phyloP scores from a whole-genome alignment of 352 stramenopile species.

The Blastocystis sp. region DNA sequence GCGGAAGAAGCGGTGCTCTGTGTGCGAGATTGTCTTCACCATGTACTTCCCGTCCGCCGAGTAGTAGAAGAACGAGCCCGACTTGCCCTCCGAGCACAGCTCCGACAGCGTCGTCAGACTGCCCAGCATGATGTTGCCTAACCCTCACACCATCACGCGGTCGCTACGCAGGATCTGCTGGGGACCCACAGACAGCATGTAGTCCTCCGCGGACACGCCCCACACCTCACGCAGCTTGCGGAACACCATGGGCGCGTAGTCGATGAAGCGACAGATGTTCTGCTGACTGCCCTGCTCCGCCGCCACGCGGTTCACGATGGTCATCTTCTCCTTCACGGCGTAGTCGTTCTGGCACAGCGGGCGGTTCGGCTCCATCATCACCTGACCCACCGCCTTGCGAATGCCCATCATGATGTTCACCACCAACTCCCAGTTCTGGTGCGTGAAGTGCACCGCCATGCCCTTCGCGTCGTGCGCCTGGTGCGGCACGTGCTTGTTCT shows the following conservation, averaged over 20 bases:
- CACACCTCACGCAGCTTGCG: slow-evolving; percentile 82
- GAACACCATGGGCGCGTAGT: slow-evolving; percentile 83
- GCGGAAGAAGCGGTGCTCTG: slow-evolving; percentile 95
- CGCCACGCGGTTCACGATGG: slow-evolving; percentile 58
- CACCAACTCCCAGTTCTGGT: slow-evolving; percentile 93
- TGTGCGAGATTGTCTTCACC: slow-evolving; percentile 97
- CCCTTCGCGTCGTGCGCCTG: slow-evolving; percentile 49
- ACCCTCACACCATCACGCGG: background rate
- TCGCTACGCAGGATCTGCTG: slow-evolving; percentile 70
- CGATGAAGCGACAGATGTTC: slow-evolving; percentile 81
- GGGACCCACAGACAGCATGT: slow-evolving; percentile 78
- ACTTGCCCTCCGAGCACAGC: slow-evolving; percentile 80
- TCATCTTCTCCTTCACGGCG: slow-evolving; percentile 81
- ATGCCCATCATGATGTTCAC: slow-evolving; percentile 98
- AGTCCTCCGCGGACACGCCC: slow-evolving; percentile 85
- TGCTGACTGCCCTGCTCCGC: slow-evolving; percentile 73
- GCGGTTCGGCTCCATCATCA: slow-evolving; percentile 74
- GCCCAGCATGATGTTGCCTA: slow-evolving; percentile 72
- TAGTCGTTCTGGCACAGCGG: slow-evolving; percentile 74
- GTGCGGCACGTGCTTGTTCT: slow-evolving; percentile 51
- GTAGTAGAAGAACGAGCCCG: slow-evolving; percentile 98
- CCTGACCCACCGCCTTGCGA: slow-evolving; percentile 84
- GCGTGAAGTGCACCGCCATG: slow-evolving; percentile 73
- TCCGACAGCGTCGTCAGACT: slow-evolving; percentile 71
- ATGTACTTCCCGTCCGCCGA: slow-evolving; percentile 94